Base-by-base conservation (phyloP, 352 stramenopile genomes). In the Elongisporangium prolatum region DNA sequence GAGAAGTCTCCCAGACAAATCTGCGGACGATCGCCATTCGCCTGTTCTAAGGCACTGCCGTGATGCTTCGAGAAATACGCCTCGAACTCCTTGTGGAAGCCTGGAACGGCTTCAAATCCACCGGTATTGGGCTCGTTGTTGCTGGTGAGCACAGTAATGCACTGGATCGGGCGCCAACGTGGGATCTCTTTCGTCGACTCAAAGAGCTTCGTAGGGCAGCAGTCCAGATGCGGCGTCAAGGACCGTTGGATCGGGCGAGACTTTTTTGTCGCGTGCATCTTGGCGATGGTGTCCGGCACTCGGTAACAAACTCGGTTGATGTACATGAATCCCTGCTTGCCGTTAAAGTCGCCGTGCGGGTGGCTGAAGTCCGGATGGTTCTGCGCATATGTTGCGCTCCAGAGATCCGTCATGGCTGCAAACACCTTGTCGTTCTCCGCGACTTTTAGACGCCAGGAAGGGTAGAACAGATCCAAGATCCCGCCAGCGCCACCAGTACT, bases 1-100 rank as follows among this genome's bases (percentile, higher is more conserved):
- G 88, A 93, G 56, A 96, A 96, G 55, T 97, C 85, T 0, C 89
- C 89, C 3, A 97, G 71, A 69, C 88, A 96, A 24, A 95, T 85
- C 16, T 86, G 76, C 3, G 83, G 77, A 28, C 77, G 80, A 21
- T 62, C 52, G 1, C 69, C 22, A 2, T 52, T 58, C 8, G 63
- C 51, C 2, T 65, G 24, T 13, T 71, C 60, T 5, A 57, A 50
- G 3, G 59, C 55, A 4, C 25, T 38, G n/a, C 52, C 34, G 13
- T 73, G 60, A 0, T 70, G 49, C 25, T 65, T 60, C 1, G 62
- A 52, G 17, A 79, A 88, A 52, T 95, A 96, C 17, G 59, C 48
- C 4, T 71, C 54, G 59, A 97, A 96, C 58, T 93, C 79, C 40
- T 80, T 89, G 72, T 97, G 89, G 65, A 96, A 96, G 10, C 87